These are phyloP conservation scores for Dryas octopetala DNA, from an alignment of 306 rosid species.

Conservation along the genomic window DNA sequence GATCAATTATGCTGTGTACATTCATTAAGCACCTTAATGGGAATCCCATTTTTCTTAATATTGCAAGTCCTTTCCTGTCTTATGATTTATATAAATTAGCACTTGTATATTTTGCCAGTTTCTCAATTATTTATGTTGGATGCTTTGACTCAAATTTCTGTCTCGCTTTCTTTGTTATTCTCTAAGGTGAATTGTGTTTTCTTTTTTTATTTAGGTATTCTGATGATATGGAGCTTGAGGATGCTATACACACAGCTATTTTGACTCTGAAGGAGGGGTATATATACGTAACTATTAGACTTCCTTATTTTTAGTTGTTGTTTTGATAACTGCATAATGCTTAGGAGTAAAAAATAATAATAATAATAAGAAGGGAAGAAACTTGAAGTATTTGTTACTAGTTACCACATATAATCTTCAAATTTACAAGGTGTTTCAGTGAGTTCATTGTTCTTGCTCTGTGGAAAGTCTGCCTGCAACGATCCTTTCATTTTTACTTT, in stretches of 20 bases:
- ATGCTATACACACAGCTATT: constrained; percentile 94
- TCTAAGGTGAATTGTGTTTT: constrained; percentile 4
- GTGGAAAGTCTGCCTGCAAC: neutral
- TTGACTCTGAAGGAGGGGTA: constrained; percentile 99
- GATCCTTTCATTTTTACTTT: neutral
- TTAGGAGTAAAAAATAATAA: neutral
- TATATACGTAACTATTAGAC: constrained; percentile 23
- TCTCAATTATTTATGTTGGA: neutral
- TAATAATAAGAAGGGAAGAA: neutral
- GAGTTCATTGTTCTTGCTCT: neutral
- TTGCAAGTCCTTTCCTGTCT: neutral
- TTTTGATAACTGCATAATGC: neutral
- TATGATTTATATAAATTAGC: neutral
- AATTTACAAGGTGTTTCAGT: neutral
- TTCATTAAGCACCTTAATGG: neutral
- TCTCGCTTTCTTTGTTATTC: neutral
- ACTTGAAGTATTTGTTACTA: constrained; percentile 7
- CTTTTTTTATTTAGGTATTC: constrained; percentile 58
- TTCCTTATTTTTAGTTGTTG: neutral
- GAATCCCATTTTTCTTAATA: neutral
- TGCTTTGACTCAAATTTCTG: neutral
- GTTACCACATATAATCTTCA: neutral
- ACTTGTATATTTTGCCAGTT: neutral
- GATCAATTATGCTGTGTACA: neutral
- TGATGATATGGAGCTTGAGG: constrained; percentile 95